Base-by-base conservation (phyloP, 2,329 filamentous ascomycete species). In the Fusarium napiforme region DNA sequence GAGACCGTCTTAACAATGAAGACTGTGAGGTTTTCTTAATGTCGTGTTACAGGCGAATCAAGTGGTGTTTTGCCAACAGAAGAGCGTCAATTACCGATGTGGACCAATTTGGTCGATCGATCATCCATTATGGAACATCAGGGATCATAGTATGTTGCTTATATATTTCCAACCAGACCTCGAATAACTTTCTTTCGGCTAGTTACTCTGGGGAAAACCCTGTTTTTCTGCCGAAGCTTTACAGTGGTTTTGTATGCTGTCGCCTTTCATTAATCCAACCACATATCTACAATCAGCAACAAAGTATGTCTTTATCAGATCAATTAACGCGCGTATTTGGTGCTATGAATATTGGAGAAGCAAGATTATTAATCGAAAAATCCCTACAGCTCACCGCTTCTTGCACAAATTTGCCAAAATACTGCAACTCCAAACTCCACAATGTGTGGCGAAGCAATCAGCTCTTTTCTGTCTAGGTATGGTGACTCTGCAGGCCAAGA, bases 1-100 rank as follows among this genome's bases (percentile, higher is more conserved):
- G 0, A 42, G 0, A 2, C 9, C 2, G 1, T 5, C 21, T 7
- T 42, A 42, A 0, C 14, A 7, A 4, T 0, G 21, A 42, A 5
- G 21, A 42, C 1, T 1, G 0, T 4, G 14, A 26, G 0, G 7
- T 4, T 9, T 0, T 45, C 23, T 21, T 46, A 3, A 0, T 0
- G 0, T 46, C 43, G 3, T 28, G 45, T 15, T 46, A 15, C 5
- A 46, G 45, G 3, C 45, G 45, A 10, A 18, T 46, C 0, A 46
- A 4, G 26, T 46, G 18, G 26, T 46, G 45, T 28, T 46, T 46
- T 21, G 2, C 11, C 2, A 21, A 21, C 23, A 46, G 9, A 4
- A 28, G 4, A 5, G 43, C 26, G 0, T 28, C 23, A 21, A 28
- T 46, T 15, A 46, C 23, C 2, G 43, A 46, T 1, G 23, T 46